These are phyloP conservation scores for Ambrosia artemisiifolia DNA, from an alignment of 129 eudicot species.

Conservation along the genomic window DNA sequence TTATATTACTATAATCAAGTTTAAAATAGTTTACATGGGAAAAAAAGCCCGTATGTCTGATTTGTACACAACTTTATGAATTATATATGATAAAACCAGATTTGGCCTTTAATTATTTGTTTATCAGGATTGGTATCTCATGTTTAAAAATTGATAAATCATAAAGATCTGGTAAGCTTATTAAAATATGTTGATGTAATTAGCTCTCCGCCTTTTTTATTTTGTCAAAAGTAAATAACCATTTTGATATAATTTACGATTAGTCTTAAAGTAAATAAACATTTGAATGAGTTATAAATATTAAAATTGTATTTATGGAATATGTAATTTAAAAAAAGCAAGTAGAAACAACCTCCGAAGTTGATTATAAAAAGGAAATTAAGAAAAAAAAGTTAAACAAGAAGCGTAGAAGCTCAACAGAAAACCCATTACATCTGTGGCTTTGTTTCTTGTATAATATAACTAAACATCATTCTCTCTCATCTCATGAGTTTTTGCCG, in stretches of 20 bases:
- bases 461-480: slow-evolving; percentile 15
- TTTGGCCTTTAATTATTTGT: neutral
- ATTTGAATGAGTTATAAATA: no score
- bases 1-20: neutral
- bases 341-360: neutral
- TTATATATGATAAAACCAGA: neutral
- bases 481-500: slow-evolving; percentile 24
- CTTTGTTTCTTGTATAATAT: slow-evolving; percentile 12
- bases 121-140: neutral
- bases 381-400: neutral
- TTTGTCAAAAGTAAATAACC: no score
- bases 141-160: neutral
- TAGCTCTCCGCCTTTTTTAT: no score
- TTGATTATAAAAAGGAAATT: neutral
- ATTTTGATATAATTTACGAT: no score
- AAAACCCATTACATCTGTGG: slow-evolving; percentile 20
- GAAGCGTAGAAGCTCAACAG: slow-evolving; percentile 16
- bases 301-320: neutral
- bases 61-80: no score
- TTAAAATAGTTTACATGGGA: neutral
- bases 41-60: no score
- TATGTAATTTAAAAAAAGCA: neutral
- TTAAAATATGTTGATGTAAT: neutral
- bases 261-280: no score
- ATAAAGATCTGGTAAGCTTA: neutral